Conservation (phyloP, 768 basidiomycete species). For the Mycena belliarum region DNA sequence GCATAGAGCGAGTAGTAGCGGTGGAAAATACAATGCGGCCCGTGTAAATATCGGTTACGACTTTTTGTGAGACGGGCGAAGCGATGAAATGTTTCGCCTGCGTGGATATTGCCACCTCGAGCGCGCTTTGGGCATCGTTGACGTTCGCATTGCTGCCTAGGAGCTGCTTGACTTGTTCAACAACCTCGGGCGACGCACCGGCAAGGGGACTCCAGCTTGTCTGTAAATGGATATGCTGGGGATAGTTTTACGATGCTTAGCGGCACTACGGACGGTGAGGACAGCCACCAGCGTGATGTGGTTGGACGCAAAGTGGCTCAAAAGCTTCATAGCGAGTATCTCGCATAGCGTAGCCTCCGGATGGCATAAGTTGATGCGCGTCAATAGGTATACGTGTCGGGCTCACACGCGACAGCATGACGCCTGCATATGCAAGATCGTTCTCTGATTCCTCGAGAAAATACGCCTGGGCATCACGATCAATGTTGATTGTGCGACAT, state of each 20-base stretch:
- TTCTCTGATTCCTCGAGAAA: slow-evolving; percentile 69
- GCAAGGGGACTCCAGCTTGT: slow-evolving; percentile 84
- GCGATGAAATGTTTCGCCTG: slow-evolving; percentile 83
- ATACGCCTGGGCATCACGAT: slow-evolving; percentile 58
- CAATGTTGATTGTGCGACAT: not conserved
- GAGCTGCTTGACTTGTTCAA: slow-evolving; percentile 63
- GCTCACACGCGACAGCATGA: slow-evolving; percentile 52
- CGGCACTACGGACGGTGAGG: slow-evolving; percentile 45
- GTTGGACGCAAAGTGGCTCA: slow-evolving; percentile 70
- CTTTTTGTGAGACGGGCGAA: slow-evolving; percentile 80
- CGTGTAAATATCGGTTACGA: slow-evolving; percentile 84
- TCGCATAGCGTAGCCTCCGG: slow-evolving; percentile 82
- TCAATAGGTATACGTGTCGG: not conserved
- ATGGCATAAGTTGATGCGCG: not conserved
- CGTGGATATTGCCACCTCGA: slow-evolving; percentile 93
- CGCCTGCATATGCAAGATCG: slow-evolving; percentile 75
- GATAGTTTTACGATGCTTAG: not conserved
- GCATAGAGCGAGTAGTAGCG: slow-evolving; percentile 65
- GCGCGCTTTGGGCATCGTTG: slow-evolving; percentile 73
- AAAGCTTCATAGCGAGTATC: slow-evolving; percentile 84
- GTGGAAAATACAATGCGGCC: slow-evolving; percentile 75
- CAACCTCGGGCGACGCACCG: slow-evolving; percentile 66
- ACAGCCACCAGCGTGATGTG: slow-evolving; percentile 79
- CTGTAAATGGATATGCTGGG: not conserved
- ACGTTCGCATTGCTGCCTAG: slow-evolving; percentile 62